Evolutionary conservation across 805 yeast species (phyloP).

Genomic region (Metschnikowia colocasiae): DNA sequence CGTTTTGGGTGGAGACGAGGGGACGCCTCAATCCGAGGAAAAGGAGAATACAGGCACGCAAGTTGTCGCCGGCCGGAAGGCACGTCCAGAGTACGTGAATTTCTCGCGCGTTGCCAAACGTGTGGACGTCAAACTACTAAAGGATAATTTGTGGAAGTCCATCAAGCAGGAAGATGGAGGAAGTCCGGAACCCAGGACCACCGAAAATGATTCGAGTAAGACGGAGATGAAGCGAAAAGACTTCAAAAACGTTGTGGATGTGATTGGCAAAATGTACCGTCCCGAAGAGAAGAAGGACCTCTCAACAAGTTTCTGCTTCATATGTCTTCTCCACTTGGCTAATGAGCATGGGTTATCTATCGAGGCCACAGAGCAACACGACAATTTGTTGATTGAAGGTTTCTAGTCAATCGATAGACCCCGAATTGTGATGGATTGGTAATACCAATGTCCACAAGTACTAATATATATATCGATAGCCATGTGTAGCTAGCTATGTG

Average conservation of each 20-base stretch:
- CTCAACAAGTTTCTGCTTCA: constrained; percentile 82
- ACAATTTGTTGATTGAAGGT: constrained; percentile 33
- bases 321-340: constrained; percentile 78
- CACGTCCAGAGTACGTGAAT: constrained; percentile 43
- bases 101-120: constrained; percentile 73
- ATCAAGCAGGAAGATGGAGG: constrained; percentile 27
- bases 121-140: constrained; percentile 69
- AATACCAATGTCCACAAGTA: background rate
- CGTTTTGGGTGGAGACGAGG: constrained; percentile 32
- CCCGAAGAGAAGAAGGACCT: constrained; percentile 58
- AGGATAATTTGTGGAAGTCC: constrained; percentile 71
- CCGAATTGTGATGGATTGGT: background rate
- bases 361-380: constrained; percentile 41
- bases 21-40: constrained; percentile 11
- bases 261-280: constrained; percentile 51
- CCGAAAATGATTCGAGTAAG: constrained; percentile 15
- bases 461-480: background rate
- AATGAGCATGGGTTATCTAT: constrained; percentile 75
- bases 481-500: background rate
- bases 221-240: constrained; percentile 30
- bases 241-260: constrained; percentile 44
- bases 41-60: constrained; percentile 18
- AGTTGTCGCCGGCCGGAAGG: constrained; percentile 21
- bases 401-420: constrained; percentile 4
- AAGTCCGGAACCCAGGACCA: constrained; percentile 6